phyloP scores from a whole-genome alignment of 2,329 filamentous ascomycete genomes.

The Aureobasidium sp. region DNA sequence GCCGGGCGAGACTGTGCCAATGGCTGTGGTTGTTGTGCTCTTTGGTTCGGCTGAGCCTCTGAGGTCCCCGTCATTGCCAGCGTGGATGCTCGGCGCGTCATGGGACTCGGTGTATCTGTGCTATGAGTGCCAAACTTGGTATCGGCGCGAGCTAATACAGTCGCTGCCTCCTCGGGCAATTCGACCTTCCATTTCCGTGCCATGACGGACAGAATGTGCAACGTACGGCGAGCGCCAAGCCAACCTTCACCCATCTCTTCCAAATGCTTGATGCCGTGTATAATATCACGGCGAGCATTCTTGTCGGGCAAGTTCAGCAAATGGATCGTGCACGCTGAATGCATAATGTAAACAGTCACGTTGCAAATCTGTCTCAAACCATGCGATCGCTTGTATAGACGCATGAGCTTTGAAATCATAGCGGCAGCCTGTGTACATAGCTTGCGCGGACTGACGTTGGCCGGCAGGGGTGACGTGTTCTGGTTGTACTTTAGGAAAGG shows the following conservation, averaged over 20 bases:
- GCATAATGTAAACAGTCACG: slow-evolving; percentile 89
- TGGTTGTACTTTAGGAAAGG: slow-evolving; percentile 90
- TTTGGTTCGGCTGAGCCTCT: slow-evolving; percentile 15
- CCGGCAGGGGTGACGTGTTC: slow-evolving; percentile 70
- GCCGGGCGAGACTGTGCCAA: slow-evolving; percentile 19
- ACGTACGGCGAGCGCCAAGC: slow-evolving; percentile 78
- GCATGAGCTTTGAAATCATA: slow-evolving; percentile 86
- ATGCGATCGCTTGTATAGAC: slow-evolving; percentile 87
- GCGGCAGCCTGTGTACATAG: slow-evolving; percentile 85
- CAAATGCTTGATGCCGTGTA: slow-evolving; percentile 81
- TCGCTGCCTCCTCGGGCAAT: slow-evolving; percentile 72
- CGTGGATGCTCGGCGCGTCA: slow-evolving; percentile 3
- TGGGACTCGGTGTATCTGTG: slow-evolving; percentile 55
- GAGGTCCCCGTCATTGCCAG: neutral
- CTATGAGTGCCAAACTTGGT: slow-evolving; percentile 68
- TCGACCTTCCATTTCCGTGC: slow-evolving; percentile 85
- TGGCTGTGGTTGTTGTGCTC: slow-evolving; percentile 18
- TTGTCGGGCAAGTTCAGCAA: slow-evolving; percentile 89
- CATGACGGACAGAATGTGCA: slow-evolving; percentile 77
- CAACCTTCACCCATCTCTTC: slow-evolving; percentile 95
- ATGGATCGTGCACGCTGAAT: slow-evolving; percentile 92
- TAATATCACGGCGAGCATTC: slow-evolving; percentile 80
- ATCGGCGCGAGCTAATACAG: slow-evolving; percentile 70
- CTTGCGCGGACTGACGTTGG: slow-evolving; percentile 82
- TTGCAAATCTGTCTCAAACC: slow-evolving; percentile 92